Evolutionary conservation across 768 basidiomycete genomes (phyloP), one percentile per base, ranked within the genome.

Genomic region (Heimioporus sp.): DNA sequence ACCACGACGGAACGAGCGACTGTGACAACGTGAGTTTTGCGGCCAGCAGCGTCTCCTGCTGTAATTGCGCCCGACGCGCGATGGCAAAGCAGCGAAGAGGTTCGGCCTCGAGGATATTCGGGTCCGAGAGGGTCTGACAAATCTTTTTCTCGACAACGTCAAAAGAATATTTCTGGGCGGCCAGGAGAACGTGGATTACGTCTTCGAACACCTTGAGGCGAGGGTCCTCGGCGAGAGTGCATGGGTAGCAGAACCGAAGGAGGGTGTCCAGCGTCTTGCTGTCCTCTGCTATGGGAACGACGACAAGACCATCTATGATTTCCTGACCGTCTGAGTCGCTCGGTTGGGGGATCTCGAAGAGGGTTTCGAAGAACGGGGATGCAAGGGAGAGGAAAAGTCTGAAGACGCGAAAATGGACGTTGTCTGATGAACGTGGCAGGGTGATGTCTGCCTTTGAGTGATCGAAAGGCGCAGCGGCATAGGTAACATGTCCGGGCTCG

Each of bases 41-140:
- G 12, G 71, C 68, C 1, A 64, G 52, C 10, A 54, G 21, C 0
- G 65, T 66, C 52, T 71, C 61, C 2, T 61, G 52, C 32, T 40
- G 46, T 32, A 69, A 44, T 5, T 32, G 31, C 17, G 55, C 62
- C 2, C 51, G 61, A 19, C 50, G 52, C 3, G 70, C 67, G 7
- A 73, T 57, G 1, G 67, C 70, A 46, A 70, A 73, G 5, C 63
- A 62, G 1, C 63, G 60, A 4, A 73, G 30, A 4, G 72, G 55
- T 3, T 63, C 60, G 0, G n/a, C 51, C 0, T 65, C 48, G 6
- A 65, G 42, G 10, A 64, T 45, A 4, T 58, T 53, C 1, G 66
- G 62, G 24, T 40, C 43, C 4, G 53, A 46, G 16, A 73, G 43
- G 21, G 55, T 51, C 1, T 60, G 59, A 2, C 53, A 46, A 11